A percentile compares a stretch with the other conserved stretches of the same genome.
These are phyloP conservation scores for Eutrema heterophyllum DNA, from an alignment of 345 rosid species.

Conservation along the genomic window DNA sequence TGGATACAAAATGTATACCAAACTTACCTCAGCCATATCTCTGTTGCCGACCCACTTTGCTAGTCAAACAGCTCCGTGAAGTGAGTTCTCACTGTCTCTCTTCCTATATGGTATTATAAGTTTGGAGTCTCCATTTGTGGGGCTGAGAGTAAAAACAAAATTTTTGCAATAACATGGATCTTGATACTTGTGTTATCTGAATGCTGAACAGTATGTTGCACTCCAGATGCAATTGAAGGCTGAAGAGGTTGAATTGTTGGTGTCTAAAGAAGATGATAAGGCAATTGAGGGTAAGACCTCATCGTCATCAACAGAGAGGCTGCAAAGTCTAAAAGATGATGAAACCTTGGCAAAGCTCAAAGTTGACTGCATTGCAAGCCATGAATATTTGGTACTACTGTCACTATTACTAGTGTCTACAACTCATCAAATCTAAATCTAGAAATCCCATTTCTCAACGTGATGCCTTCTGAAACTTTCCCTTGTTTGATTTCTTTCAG, in stretches of 20 bases:
- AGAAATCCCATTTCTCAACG: background rate
- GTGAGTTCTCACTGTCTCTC: slow-evolving; percentile 42
- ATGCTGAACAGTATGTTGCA: slow-evolving; percentile 55
- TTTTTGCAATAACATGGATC: background rate
- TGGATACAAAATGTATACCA: slow-evolving; percentile 48
- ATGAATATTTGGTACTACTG: slow-evolving; percentile 15
- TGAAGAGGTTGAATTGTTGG: slow-evolving; percentile 63
- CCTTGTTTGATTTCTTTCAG: slow-evolving; percentile 15
- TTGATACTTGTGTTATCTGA: slow-evolving; percentile 1
- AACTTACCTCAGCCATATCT: slow-evolving; percentile 72
- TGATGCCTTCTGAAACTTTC: background rate
- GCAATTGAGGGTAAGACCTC: background rate
- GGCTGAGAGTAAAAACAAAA: background rate
- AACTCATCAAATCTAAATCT: background rate
- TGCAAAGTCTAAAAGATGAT: slow-evolving; percentile 52
- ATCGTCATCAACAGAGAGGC: slow-evolving; percentile 27
- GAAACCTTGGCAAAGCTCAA: slow-evolving; percentile 29
- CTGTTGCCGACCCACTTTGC: slow-evolving; percentile 59
- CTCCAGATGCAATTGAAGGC: slow-evolving; percentile 48
- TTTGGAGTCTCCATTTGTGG: slow-evolving; percentile 12
- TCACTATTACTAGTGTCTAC: background rate
- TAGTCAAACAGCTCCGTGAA: slow-evolving; percentile 62
- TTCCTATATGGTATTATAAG: slow-evolving; percentile 25
- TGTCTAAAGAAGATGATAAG: slow-evolving; percentile 30
- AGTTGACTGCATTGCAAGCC: background rate